These are phyloP conservation scores for Amaranthus hypochondriacus DNA, from an alignment of 148 eudicot genomes.

Conservation along the genomic window DNA sequence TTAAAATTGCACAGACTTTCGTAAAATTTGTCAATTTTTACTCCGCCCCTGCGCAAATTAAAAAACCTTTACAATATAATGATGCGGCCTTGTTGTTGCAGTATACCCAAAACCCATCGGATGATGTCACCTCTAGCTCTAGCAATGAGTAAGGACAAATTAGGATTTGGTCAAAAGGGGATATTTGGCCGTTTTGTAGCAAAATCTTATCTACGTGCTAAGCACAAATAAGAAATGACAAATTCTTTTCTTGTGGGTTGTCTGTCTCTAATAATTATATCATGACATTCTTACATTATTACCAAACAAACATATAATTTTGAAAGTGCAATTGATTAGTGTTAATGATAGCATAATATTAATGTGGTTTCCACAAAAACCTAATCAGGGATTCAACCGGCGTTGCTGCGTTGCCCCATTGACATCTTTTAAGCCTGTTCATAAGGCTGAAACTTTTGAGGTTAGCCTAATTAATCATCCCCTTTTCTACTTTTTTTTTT, in stretches of 20 bases:
- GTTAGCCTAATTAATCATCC: constrained; percentile 21
- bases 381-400: constrained; percentile 32
- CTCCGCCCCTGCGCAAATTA: too few relatives aligned
- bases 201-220: constrained; percentile 21
- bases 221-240: background rate
- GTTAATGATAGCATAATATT: background rate
- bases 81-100: too few relatives aligned
- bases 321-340: background rate
- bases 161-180: constrained; percentile 12
- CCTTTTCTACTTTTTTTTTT: background rate
- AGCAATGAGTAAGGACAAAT: background rate
- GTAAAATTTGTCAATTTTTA: too few relatives aligned
- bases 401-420: constrained; percentile 32
- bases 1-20: too few relatives aligned
- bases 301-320: background rate
- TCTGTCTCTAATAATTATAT: constrained; percentile 8
- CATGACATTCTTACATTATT: constrained; percentile 24
- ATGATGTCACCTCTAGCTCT: background rate
- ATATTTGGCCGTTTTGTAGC: constrained; percentile 8
- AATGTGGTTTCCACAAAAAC: constrained; percentile 29
- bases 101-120: too few relatives aligned
- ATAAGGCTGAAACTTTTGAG: constrained; percentile 27
- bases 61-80: too few relatives aligned
- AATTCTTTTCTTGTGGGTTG: constrained; percentile 5
- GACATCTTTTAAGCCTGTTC: constrained; percentile 25